phyloP scores from a whole-genome alignment of 257 asterid species.

The Solanum okadae region DNA sequence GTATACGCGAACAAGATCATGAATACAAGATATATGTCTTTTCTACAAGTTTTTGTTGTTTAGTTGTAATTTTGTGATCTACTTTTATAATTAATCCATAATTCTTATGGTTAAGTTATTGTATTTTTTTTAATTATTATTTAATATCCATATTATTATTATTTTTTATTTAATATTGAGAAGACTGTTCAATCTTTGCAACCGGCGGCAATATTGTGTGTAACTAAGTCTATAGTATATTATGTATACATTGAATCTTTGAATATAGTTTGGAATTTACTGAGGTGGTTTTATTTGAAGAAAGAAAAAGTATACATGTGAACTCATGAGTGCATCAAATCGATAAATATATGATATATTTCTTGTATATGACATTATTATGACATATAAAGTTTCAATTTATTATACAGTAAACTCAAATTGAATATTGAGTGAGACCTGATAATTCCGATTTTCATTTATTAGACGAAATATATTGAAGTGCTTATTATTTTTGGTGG shows the following conservation, averaged over 20 bases:
- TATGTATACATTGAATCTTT: not conserved
- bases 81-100: not conserved
- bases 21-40: not conserved
- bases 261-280: not conserved
- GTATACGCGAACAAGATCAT: not conserved
- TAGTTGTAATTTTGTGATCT: not conserved
- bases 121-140: not conserved
- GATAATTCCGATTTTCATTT: too few relatives aligned
- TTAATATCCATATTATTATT: not conserved
- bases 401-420: too few relatives aligned
- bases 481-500: too few relatives aligned
- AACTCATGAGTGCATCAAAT: not conserved
- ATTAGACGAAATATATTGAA: too few relatives aligned
- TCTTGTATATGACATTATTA: too few relatives aligned
- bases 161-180: not conserved
- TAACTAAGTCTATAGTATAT: not conserved
- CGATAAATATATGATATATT: not conserved
- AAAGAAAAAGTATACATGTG: not conserved
- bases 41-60: not conserved
- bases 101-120: not conserved
- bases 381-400: too few relatives aligned
- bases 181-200: slow-evolving; percentile 8
- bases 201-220: slow-evolving; percentile 11
- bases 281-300: not conserved
- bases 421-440: too few relatives aligned